Conservation (phyloP, 805 yeast genomes). For the Metschnikowia continentalis region DNA sequence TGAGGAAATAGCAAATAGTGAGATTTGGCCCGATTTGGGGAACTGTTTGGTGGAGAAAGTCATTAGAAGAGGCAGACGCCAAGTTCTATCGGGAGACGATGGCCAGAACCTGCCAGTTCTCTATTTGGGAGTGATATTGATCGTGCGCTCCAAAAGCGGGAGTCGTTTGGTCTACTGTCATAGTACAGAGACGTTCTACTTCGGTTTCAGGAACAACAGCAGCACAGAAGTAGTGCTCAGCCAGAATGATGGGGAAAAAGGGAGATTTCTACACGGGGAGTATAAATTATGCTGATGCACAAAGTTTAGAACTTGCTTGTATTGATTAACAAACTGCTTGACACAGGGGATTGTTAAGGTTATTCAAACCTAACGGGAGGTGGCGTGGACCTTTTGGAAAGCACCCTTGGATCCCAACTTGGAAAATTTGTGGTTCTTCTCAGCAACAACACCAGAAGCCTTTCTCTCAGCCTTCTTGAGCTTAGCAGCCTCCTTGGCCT, state of each 20-base stretch:
- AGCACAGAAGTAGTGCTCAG: slow-evolving; percentile 17
- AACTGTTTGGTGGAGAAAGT: slow-evolving; percentile 18
- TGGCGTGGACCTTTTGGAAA: slow-evolving; percentile 93
- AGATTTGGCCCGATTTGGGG: slow-evolving; percentile 19
- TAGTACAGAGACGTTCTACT: slow-evolving; percentile 20
- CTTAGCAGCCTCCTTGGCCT: slow-evolving; percentile 86
- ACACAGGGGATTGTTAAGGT: slow-evolving; percentile 7
- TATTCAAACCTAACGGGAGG: slow-evolving; percentile 72
- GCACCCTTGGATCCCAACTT: slow-evolving; percentile 98
- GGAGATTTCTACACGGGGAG: slow-evolving; percentile 16
- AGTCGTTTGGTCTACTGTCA: slow-evolving; percentile 16
- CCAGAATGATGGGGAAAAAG: slow-evolving; percentile 4
- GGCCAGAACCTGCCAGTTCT: slow-evolving; percentile 9
- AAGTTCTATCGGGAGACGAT: slow-evolving; percentile 14
- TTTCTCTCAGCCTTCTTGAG: slow-evolving; percentile 91
- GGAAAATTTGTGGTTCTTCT: slow-evolving; percentile 53
- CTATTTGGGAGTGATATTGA: slow-evolving; percentile 32
- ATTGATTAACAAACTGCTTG: slow-evolving; percentile 11
- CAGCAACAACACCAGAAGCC: slow-evolving; percentile 74
- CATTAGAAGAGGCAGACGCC: slow-evolving; percentile 6
- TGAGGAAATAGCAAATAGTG: slow-evolving; percentile 6
- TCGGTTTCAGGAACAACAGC: slow-evolving; percentile 18
- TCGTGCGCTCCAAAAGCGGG: slow-evolving; percentile 5
- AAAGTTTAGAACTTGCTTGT: slow-evolving; percentile 8
- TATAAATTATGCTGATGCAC: slow-evolving; percentile 4